Conservation (phyloP, 2,329 filamentous ascomycete genomes). For the Pseudogymnoascus sp. region DNA sequence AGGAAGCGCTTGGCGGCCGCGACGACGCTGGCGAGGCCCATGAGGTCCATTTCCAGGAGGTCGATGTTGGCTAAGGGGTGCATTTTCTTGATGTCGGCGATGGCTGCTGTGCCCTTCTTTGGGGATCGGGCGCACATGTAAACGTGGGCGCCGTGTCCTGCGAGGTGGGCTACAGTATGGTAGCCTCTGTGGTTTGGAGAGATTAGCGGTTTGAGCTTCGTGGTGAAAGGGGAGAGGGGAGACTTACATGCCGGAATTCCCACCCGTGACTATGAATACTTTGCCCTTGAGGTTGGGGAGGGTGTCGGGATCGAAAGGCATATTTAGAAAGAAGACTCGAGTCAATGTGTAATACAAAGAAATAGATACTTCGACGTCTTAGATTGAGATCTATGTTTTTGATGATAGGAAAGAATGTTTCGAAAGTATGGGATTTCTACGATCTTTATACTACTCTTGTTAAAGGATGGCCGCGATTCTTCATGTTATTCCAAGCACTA, state of each 20-base stretch:
- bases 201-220: constrained; percentile 8
- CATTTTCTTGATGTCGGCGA: constrained; percentile 15
- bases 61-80: constrained; percentile 16
- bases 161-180: constrained; percentile 18
- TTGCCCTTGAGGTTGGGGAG: constrained; percentile 38
- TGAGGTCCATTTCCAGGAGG: constrained; percentile 32
- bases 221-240: constrained; percentile 18
- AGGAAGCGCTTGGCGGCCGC: constrained; percentile 20
- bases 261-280: constrained; percentile 39
- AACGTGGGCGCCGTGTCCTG: constrained; percentile 20
- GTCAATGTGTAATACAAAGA: constrained; percentile 15
- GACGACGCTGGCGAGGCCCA: constrained; percentile 31
- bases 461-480: constrained; percentile 18
- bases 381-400: constrained; percentile 16
- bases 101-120: constrained; percentile 17
- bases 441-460: constrained; percentile 23
- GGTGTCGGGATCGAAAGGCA: constrained; percentile 34
- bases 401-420: constrained; percentile 17
- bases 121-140: constrained; percentile 20
- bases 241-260: constrained; percentile 39
- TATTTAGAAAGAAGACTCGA: constrained; percentile 18
- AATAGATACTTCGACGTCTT: constrained; percentile 16
- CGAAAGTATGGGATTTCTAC: constrained; percentile 15
- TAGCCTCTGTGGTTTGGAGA: constrained; percentile 19
- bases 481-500: constrained; percentile 10